phyloP scores from a whole-genome alignment of 805 yeast genomes.

The Candida easanensis region DNA sequence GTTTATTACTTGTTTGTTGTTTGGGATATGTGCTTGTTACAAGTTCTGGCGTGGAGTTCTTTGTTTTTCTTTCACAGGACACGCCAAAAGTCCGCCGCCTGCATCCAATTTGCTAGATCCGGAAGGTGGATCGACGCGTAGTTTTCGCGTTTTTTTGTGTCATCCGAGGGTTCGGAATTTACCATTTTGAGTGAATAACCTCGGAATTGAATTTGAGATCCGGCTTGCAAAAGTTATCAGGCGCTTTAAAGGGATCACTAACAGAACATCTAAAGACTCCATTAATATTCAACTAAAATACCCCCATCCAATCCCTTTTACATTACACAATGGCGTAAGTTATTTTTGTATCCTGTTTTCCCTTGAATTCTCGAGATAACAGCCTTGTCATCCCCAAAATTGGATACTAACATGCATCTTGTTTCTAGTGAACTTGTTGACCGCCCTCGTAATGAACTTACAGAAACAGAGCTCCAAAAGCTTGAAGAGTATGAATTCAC shows the following conservation, averaged over 20 bases:
- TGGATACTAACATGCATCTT: slow-evolving; percentile 9
- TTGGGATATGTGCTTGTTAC: neutral
- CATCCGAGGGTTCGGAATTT: slow-evolving; percentile 3
- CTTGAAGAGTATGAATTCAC: slow-evolving; percentile 87
- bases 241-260: too few relatives aligned
- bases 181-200: slow-evolving; percentile 2
- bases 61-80: slow-evolving; percentile 3
- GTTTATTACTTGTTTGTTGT: neutral
- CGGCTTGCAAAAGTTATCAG: neutral
- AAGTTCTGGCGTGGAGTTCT: neutral
- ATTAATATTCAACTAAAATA: too few relatives aligned
- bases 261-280: too few relatives aligned
- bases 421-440: slow-evolving; percentile 57
- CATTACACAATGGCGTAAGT: slow-evolving; percentile 23
- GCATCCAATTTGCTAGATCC: slow-evolving; percentile 17
- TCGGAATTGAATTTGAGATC: neutral
- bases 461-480: slow-evolving; percentile 73
- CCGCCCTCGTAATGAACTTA: slow-evolving; percentile 75
- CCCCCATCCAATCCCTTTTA: neutral
- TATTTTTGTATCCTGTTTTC: too few relatives aligned
- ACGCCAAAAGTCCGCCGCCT: neutral
- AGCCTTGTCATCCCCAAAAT: neutral
- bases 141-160: slow-evolving; percentile 5
- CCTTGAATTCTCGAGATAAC: too few relatives aligned
- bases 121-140: slow-evolving; percentile 8